phyloP scores from a whole-genome alignment of 2,329 filamentous ascomycete genomes.

The Fragosphaeria purpurea region DNA sequence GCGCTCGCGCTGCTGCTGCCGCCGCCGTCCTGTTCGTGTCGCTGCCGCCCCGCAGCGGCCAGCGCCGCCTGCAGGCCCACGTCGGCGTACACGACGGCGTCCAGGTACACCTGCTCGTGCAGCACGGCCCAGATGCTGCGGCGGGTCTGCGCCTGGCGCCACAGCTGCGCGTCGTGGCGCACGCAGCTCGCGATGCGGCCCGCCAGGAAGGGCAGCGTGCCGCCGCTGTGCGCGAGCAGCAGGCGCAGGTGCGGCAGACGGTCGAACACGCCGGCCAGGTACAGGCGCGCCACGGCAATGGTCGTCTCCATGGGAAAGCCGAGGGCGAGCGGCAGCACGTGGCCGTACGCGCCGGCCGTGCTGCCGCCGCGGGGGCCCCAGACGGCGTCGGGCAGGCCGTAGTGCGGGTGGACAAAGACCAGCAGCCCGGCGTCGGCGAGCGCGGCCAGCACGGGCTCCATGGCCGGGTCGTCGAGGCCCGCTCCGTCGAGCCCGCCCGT shows the following conservation, averaged over 20 bases:
- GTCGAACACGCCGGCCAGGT: slow-evolving; percentile 78
- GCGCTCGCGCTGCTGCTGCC: no score
- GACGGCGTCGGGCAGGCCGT: slow-evolving; percentile 71
- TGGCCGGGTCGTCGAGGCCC: slow-evolving; percentile 65
- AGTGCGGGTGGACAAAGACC: slow-evolving; percentile 85
- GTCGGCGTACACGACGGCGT: slow-evolving; percentile 75
- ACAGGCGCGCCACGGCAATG: slow-evolving; percentile 80
- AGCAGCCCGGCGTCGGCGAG: slow-evolving; percentile 55
- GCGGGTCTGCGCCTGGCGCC: slow-evolving; percentile 48
- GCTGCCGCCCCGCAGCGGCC: slow-evolving; percentile 49
- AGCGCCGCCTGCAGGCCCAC: slow-evolving; percentile 63
- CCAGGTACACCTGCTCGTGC: slow-evolving; percentile 70
- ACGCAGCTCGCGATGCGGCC: slow-evolving; percentile 84
- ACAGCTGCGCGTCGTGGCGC: slow-evolving; percentile 67
- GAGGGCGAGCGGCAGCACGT: slow-evolving; percentile 74
- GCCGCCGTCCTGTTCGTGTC: no score
- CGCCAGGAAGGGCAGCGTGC: slow-evolving; percentile 79
- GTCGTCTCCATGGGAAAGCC: slow-evolving; percentile 92
- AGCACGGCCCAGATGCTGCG: slow-evolving; percentile 47
- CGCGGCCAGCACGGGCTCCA: slow-evolving; percentile 63
- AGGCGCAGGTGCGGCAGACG: slow-evolving; percentile 58
- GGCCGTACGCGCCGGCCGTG: slow-evolving; percentile 60
- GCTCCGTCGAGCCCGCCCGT: slow-evolving; percentile 69
- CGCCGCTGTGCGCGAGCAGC: slow-evolving; percentile 78
- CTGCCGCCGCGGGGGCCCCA: slow-evolving; percentile 56